Evolutionary conservation across 2,329 filamentous ascomycete species (phyloP), one percentile per base, ranked within the genome.

Genomic region (Phyllosticta ampelicida): DNA sequence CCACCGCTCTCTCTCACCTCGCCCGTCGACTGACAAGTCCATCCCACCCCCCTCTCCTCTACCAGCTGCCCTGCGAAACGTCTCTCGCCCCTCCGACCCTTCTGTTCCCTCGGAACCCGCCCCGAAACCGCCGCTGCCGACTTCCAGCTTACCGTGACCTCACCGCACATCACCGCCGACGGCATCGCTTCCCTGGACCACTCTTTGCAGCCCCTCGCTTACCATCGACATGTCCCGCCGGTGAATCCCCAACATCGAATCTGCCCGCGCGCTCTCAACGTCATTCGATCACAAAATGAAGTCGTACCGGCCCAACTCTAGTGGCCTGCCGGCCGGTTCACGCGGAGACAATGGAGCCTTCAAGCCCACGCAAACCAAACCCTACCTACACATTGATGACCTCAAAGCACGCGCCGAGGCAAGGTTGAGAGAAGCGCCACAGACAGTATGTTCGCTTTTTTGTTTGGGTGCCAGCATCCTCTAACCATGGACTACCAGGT

Each of bases 351-450:
- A 64, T 65, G 61, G 66, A 60, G 67, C 62, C 18, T 21, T 63
- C 36, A 64, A 61, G 55, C 63, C 62, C 28, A 60, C 53, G 55
- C 58, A 64, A 16, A 65, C 61, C 51, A 61, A 61, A 28, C 58
- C 66, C 21, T 65, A 63, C 51, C 68, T 70, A 4, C 73, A 77
- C 62, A 74, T 78, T 36, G 66, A 73, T 28, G 75, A 78, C 60
- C 71, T 78, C 20, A 65, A 73, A 58, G 71, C 68, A 23, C 68
- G 70, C 23, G 74, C 75, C 1, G 65, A 68, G 13, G 68, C 69
- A 16, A 71, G 68, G 53, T 70, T 71, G 4, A 64, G 69, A 49
- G 63, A 63, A 29, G 61, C 60, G 59, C 60, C 62, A 50, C 61
- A 65, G 28, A 64, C 70, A 60, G 71, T 73, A 66, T 49, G 60